These are phyloP conservation scores for Suhomyces faveliae DNA, from an alignment of 805 yeast genomes.

Conservation along the genomic window DNA sequence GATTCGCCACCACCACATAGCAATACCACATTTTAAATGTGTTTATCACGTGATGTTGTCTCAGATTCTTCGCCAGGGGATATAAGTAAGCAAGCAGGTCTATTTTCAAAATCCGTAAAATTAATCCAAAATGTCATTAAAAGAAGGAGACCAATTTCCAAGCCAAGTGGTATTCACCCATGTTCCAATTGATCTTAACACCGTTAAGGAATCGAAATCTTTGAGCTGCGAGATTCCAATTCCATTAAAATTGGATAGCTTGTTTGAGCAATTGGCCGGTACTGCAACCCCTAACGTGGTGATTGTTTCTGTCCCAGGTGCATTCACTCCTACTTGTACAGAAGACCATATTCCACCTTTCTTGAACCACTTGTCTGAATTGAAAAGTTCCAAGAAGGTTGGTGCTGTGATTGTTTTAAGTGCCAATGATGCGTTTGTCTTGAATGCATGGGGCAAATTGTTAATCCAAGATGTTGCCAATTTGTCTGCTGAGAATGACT, in stretches of 20 bases:
- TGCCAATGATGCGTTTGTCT: constrained; percentile 44
- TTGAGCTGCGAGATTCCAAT: constrained; percentile 38
- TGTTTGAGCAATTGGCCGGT: constrained; percentile 20
- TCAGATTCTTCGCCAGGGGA: background rate
- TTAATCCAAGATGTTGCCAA: constrained; percentile 26
- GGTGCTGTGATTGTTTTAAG: constrained; percentile 35
- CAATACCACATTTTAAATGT: too few relatives aligned
- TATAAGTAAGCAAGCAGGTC: background rate
- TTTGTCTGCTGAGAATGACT: constrained; percentile 6
- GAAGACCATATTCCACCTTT: constrained; percentile 44
- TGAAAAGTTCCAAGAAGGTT: constrained; percentile 29
- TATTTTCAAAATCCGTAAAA: background rate
- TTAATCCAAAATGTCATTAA: constrained; percentile 9
- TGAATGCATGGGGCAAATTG: constrained; percentile 46
- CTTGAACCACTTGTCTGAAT: constrained; percentile 27
- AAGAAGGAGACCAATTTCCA: constrained; percentile 36
- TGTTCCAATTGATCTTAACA: constrained; percentile 36
- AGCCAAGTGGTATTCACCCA: constrained; percentile 32
- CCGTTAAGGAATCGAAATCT: constrained; percentile 23
- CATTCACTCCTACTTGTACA: constrained; percentile 46
- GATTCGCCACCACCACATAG: background rate
- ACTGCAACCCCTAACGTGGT: constrained; percentile 25
- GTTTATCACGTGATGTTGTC: background rate
- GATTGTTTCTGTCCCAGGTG: constrained; percentile 43
- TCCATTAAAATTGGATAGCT: constrained; percentile 32